Conservation (phyloP, 2,329 filamentous ascomycete species). For the Orbilia oligospora region DNA sequence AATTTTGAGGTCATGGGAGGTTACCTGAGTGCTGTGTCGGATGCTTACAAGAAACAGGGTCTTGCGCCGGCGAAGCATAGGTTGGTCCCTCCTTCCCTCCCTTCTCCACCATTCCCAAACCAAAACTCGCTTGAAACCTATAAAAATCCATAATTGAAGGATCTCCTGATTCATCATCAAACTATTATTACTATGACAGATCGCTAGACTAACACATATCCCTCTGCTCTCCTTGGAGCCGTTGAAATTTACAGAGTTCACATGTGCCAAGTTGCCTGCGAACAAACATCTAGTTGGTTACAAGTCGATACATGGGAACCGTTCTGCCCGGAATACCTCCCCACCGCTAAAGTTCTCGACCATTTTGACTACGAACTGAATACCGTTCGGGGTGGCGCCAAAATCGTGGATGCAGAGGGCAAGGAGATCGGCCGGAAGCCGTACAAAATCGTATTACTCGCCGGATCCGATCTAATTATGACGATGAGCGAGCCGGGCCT, state of each 20-base stretch:
- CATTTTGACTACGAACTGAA: slow-evolving; percentile 95
- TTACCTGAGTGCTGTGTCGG: slow-evolving; percentile 83
- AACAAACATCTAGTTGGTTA: slow-evolving; percentile 81
- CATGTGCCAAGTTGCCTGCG: slow-evolving; percentile 88
- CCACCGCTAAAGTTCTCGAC: slow-evolving; percentile 89
- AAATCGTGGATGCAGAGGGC: slow-evolving; percentile 50
- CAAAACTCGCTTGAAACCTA: slow-evolving; percentile 6
- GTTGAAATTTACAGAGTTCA: slow-evolving; percentile 71
- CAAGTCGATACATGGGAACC: slow-evolving; percentile 93
- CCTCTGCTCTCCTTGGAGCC: slow-evolving; percentile 36
- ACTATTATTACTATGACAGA: slow-evolving; percentile 19
- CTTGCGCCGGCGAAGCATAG: slow-evolving; percentile 80
- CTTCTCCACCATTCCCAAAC: neutral
- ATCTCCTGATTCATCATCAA: neutral
- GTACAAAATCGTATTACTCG: slow-evolving; percentile 80
- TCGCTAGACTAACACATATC: slow-evolving; percentile 55
- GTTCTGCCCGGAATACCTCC: slow-evolving; percentile 85
- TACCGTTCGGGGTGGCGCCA: slow-evolving; percentile 79
- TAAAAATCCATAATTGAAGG: slow-evolving; percentile 16
- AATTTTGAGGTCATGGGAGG: slow-evolving; percentile 86
- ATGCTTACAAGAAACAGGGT: slow-evolving; percentile 84
- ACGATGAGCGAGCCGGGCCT: slow-evolving; percentile 82
- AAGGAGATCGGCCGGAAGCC: slow-evolving; percentile 53
- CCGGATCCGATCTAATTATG: slow-evolving; percentile 81
- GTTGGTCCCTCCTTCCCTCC: slow-evolving; percentile 65